Evolutionary conservation across 2,329 filamentous ascomycete genomes (phyloP).

Genomic region (Tympanopsis confertula): DNA sequence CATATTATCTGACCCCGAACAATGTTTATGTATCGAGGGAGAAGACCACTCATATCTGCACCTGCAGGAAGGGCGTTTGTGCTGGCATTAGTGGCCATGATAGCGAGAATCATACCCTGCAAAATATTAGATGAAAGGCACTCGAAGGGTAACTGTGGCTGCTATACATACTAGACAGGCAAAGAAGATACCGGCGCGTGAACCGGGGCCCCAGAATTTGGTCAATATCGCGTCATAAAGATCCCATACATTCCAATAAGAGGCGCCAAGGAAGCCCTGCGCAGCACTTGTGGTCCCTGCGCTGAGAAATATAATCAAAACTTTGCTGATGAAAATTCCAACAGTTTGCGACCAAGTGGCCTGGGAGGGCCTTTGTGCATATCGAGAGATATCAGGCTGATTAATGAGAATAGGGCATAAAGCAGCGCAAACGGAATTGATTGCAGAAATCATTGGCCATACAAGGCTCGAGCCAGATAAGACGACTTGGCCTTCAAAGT

Average conservation of each 20-base stretch:
- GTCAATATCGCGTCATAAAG: slow-evolving; percentile 25
- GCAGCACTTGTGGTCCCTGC: slow-evolving; percentile 23
- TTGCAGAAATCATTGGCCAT: slow-evolving; percentile 25
- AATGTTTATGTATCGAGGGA: slow-evolving; percentile 28
- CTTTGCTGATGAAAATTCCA: slow-evolving; percentile 21
- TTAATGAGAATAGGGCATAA: slow-evolving; percentile 25
- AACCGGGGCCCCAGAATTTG: slow-evolving; percentile 20
- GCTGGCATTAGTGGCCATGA: slow-evolving; percentile 28
- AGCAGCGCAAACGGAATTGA: slow-evolving; percentile 26
- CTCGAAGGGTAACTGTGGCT: slow-evolving; percentile 2
- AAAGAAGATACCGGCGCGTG: slow-evolving; percentile 25
- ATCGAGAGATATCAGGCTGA: slow-evolving; percentile 27
- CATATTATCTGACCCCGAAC: slow-evolving; percentile 26
- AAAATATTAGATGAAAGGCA: slow-evolving; percentile 2
- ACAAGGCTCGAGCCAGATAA: slow-evolving; percentile 12
- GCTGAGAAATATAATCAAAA: slow-evolving; percentile 26
- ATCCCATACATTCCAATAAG: slow-evolving; percentile 32
- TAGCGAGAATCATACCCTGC: slow-evolving; percentile 20
- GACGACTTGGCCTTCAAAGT: slow-evolving; percentile 4
- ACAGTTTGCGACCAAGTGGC: slow-evolving; percentile 16
- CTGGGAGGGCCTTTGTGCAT: slow-evolving; percentile 12
- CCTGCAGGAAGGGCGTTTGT: slow-evolving; percentile 27
- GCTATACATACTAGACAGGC: slow-evolving; percentile 11
- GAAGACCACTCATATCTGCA: slow-evolving; percentile 24
- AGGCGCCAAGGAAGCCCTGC: slow-evolving; percentile 16